Evolutionary conservation across 148 eudicot species (phyloP), one percentile per base, ranked within the genome.

Genomic region (Vaccinium corymbosum): DNA sequence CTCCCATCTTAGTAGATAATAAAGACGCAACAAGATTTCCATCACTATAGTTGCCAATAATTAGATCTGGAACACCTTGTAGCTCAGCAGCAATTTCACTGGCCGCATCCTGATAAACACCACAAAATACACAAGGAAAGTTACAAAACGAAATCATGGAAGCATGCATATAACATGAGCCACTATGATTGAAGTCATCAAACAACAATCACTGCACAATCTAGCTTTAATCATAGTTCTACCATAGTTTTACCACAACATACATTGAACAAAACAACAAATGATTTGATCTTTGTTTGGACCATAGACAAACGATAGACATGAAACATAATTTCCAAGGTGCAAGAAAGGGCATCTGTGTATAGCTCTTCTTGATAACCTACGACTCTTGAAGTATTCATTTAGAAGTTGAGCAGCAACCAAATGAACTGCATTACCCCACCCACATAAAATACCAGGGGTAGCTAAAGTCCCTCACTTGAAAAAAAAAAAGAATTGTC

Each of bases 41-140:
- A 85, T 97, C 99, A 88, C 98, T 97, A 84, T 97, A 97, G 89
- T 97, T 97, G 52, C 99, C 99, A 79, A 97, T 95, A 79, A 97
- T 92, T 66, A 97, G 84, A 87, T 97, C 98, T 51, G 99, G 99
- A 80, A 71, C 89, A 85, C 95, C 98, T 61, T 94, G 97, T 79
- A 97, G 80, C 88, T 97, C 99, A 7, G 96, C 94, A 53, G 90
- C 77, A 85, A 97, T 93, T 92, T 97, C 99, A 86, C 94, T 71
- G 53, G 93, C 94, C 25, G 97, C 95, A 89, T 97, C 99, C 99
- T 97, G 90, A 66, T 29, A 32, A 71, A 84, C 19, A 57, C 20
- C 81, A 90, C 4, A 75, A 35, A 56, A 35, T 12, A 32, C 17
- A 35, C 32, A 38, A 13, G 66, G 5, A 80, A 68, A 20, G 78